These are phyloP conservation scores for Alternaria incomplexa DNA, from an alignment of 2,329 filamentous ascomycete genomes.

Conservation along the genomic window DNA sequence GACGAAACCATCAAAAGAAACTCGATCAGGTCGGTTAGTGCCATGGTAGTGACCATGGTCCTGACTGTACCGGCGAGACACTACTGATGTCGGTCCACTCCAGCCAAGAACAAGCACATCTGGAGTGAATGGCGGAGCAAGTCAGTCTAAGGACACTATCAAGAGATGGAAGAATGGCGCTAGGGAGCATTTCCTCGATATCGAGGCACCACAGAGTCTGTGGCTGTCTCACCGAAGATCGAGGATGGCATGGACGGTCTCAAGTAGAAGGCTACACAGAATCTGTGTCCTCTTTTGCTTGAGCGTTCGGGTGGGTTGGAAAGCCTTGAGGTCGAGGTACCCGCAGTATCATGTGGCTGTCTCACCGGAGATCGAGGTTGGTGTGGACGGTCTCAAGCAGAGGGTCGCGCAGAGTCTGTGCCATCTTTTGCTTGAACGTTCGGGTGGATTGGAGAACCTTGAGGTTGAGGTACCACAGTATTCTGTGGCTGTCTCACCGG, in stretches of 20 bases:
- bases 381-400: no score
- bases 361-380: no score
- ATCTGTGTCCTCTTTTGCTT: not conserved
- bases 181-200: not conserved
- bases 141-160: not conserved
- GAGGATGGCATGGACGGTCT: not conserved
- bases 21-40: not conserved
- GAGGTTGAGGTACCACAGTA: not conserved
- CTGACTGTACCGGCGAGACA: not conserved
- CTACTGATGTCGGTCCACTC: not conserved
- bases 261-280: not conserved
- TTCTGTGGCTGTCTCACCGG: not conserved
- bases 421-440: no score
- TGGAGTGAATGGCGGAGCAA: not conserved
- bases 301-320: not conserved
- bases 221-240: not conserved
- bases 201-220: not conserved
- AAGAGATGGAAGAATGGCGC: not conserved
- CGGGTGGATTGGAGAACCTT: no score
- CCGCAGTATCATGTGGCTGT: no score
- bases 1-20: not conserved
- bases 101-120: not conserved
- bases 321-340: not conserved
- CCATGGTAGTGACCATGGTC: not conserved
- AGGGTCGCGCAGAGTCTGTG: no score